Conservation (phyloP, 2,329 filamentous ascomycete genomes). For the Diplocarpon mali region DNA sequence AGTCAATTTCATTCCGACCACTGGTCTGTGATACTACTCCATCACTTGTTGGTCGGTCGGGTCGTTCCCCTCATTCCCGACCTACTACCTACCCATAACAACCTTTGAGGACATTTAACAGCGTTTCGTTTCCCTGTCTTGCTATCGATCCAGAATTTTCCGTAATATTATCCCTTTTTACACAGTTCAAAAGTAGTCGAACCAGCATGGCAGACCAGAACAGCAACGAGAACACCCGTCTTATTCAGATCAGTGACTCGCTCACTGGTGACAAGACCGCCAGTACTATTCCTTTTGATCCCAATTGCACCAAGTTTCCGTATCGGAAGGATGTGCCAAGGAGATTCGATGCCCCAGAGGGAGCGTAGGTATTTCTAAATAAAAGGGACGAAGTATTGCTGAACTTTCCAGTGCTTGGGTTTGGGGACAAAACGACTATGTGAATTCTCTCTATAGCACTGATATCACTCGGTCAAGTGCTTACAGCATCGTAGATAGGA, state of each 20-base stretch:
- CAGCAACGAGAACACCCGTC: slow-evolving; percentile 14
- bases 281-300: slow-evolving; percentile 22
- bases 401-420: slow-evolving; percentile 22
- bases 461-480: too few species aligned
- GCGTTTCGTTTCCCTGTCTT: too few species aligned
- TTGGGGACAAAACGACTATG: slow-evolving; percentile 26
- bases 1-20: too few species aligned
- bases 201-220: slow-evolving; percentile 15
- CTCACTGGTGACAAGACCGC: slow-evolving; percentile 20
- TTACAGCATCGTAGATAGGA: slow-evolving; percentile 20
- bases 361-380: slow-evolving; percentile 17
- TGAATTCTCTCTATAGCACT: slow-evolving; percentile 4
- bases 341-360: slow-evolving; percentile 23
- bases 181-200: too few species aligned
- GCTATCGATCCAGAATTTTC: too few species aligned
- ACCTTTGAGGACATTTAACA: too few species aligned
- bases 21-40: too few species aligned
- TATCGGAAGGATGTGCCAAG: slow-evolving; percentile 21
- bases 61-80: too few species aligned
- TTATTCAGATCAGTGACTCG: slow-evolving; percentile 21
- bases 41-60: too few species aligned
- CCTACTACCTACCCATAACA: too few species aligned
- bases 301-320: slow-evolving; percentile 24
- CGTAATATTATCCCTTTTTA: neutral
- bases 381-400: neutral